Conservation (phyloP, 2,329 filamentous ascomycete species). For the Shiraia sp. region DNA sequence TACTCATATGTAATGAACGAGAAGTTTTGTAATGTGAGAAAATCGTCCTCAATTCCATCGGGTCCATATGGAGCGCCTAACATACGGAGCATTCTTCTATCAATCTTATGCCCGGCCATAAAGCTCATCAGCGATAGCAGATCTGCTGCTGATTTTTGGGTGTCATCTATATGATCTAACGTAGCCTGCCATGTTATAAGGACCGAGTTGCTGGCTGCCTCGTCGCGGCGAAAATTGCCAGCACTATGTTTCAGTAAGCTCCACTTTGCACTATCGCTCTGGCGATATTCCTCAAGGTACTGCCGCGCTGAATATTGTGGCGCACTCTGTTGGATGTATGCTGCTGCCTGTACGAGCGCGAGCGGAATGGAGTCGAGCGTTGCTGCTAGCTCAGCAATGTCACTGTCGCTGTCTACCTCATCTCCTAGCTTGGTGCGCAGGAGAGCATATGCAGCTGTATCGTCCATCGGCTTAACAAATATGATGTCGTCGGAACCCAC, state of each 20-base stretch:
- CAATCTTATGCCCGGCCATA: conserved; percentile 51
- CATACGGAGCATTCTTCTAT: conserved; percentile 33
- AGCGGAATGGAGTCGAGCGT: not conserved
- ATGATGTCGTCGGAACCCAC: conserved; percentile 8
- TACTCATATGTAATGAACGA: conserved; percentile 11
- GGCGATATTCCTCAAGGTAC: conserved; percentile 48
- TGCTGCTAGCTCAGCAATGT: not conserved
- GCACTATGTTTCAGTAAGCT: conserved; percentile 22
- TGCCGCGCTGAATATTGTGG: conserved; percentile 12
- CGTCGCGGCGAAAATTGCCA: conserved; percentile 39
- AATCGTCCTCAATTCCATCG: conserved; percentile 14
- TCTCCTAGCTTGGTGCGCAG: conserved; percentile 1
- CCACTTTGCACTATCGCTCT: conserved; percentile 36
- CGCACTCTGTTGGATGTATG: conserved; percentile 22
- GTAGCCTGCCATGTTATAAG: conserved; percentile 42
- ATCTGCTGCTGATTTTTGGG: conserved; percentile 39
- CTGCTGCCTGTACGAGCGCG: too few species aligned
- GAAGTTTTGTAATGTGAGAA: conserved; percentile 12
- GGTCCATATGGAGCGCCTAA: not conserved
- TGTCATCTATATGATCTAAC: conserved; percentile 39
- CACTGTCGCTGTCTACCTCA: not conserved
- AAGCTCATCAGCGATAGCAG: conserved; percentile 54
- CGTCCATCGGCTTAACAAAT: not conserved
- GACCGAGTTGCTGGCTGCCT: conserved; percentile 40
- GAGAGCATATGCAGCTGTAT: too few species aligned